Conservation (phyloP, 2,329 filamentous ascomycete genomes). For the Sporothrix mexicana region DNA sequence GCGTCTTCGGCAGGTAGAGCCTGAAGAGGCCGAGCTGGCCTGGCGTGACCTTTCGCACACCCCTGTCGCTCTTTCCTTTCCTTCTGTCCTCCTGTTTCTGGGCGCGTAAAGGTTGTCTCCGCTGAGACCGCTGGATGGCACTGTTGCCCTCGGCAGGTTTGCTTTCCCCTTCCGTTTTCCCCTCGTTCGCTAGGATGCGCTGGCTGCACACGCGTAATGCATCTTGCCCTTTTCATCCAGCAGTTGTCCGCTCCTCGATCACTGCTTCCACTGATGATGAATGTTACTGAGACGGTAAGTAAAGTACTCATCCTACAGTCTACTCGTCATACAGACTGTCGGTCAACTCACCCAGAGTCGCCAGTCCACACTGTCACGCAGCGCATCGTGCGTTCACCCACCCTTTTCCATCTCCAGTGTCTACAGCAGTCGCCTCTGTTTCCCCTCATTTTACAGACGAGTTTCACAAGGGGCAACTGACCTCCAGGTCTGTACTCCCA, state of each 20-base stretch:
- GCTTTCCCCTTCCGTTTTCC: neutral
- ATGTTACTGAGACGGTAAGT: neutral
- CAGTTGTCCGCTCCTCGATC: constrained; percentile 11
- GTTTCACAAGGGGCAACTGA: constrained; percentile 21
- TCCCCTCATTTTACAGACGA: neutral
- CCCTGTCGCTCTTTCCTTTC: constrained; percentile 7
- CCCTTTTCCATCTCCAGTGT: neutral
- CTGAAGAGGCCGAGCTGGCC: neutral
- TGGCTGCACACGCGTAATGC: constrained; percentile 17
- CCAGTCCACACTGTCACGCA: neutral
- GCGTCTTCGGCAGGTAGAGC: constrained; percentile 18
- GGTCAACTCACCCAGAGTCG: constrained; percentile 7
- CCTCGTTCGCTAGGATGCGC: neutral
- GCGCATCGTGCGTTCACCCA: neutral
- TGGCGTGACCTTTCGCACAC: neutral
- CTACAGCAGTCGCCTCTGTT: constrained; percentile 3
- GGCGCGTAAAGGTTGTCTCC: no score
- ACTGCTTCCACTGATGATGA: neutral
- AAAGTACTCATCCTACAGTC: neutral
- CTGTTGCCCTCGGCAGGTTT: neutral
- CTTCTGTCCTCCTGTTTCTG: constrained; percentile 1
- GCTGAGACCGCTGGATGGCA: neutral
- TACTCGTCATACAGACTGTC: constrained; percentile 5
- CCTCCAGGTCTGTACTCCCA: constrained; percentile 13
- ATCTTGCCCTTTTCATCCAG: constrained; percentile 12